A percentile compares a stretch with the other conserved stretches of the same genome.
Evolutionary conservation across 257 asterid species (phyloP).

Genomic region (Coffea eugenioides): DNA sequence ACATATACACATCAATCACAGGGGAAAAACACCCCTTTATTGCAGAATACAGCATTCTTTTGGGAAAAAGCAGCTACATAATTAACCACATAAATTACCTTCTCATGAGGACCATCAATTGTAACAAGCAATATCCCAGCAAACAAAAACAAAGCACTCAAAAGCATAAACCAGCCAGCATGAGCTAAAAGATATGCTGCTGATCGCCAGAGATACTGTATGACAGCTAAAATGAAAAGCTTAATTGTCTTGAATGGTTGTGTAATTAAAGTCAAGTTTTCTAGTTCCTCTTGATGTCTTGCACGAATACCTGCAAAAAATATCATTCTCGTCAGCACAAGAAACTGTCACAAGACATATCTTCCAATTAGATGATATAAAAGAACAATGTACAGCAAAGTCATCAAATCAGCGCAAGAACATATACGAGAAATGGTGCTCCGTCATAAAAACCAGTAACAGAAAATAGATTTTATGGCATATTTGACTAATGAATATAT

Average conservation of each 20-base stretch:
- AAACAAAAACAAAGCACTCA: conserved; percentile 31
- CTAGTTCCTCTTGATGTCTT: conserved; percentile 64
- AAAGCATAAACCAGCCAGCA: conserved; percentile 47
- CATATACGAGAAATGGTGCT: neutral
- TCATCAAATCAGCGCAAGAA: neutral
- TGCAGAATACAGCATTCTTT: neutral
- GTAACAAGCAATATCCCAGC: conserved; percentile 40
- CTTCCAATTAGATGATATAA: neutral
- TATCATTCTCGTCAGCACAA: conserved; percentile 13
- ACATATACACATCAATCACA: conserved; percentile 3
- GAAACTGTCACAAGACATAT: neutral
- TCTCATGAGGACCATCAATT: conserved; percentile 67
- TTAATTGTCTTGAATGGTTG: conserved; percentile 72
- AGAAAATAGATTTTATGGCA: neutral
- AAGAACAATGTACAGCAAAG: neutral
- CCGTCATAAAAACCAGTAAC: neutral
- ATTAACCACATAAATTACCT: conserved; percentile 37
- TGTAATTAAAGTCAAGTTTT: conserved; percentile 51
- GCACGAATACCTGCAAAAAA: conserved; percentile 53
- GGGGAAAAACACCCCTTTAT: neutral
- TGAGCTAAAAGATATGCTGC: conserved; percentile 61
- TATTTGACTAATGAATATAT: neutral
- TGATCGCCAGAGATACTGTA: conserved; percentile 53
- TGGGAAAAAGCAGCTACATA: conserved; percentile 9
- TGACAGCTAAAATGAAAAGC: conserved; percentile 55